Percentiles rank a stretch among this genome's conserved stretches.
phyloP scores from a whole-genome alignment of 2,329 filamentous ascomycete species.

The Sphaerulina populicola region DNA sequence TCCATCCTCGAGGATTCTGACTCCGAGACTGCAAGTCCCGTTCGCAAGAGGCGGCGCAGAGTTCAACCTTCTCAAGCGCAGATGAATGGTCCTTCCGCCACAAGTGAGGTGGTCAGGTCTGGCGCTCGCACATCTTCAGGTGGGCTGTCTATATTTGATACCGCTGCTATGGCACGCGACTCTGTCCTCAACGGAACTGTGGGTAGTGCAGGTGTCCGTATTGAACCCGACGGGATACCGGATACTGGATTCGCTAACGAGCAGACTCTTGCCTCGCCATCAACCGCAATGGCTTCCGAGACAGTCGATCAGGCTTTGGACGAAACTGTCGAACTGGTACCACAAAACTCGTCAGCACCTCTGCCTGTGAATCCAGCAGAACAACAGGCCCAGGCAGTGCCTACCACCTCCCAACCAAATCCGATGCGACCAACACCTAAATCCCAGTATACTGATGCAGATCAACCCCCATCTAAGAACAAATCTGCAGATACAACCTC shows the following conservation, averaged over 20 bases:
- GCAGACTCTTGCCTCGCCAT: not conserved
- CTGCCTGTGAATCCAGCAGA: not conserved
- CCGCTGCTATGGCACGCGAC: not conserved
- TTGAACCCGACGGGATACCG: not conserved
- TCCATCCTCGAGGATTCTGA: constrained; percentile 5
- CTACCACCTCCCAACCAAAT: not conserved
- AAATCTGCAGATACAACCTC: not conserved
- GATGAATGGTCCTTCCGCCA: not conserved
- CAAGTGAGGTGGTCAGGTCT: too few relatives aligned
- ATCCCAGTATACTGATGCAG: not conserved
- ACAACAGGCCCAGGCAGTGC: not conserved
- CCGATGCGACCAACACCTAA: too few relatives aligned
- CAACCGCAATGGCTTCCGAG: too few relatives aligned
- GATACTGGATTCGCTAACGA: not conserved
- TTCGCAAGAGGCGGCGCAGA: constrained; percentile 2
- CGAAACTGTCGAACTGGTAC: too few relatives aligned
- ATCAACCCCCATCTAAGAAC: not conserved
- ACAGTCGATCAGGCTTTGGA: too few relatives aligned
- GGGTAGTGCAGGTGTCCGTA: not conserved
- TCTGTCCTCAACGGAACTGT: not conserved
- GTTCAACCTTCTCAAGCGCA: not conserved
- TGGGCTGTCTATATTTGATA: not conserved
- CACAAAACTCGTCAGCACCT: not conserved
- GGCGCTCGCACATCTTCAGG: not conserved
- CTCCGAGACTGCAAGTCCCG: constrained; percentile 4